A percentile compares a stretch with the other conserved stretches of the same genome.
Evolutionary conservation across 148 eudicot genomes (phyloP).

Genomic region (Oxyria digyna): DNA sequence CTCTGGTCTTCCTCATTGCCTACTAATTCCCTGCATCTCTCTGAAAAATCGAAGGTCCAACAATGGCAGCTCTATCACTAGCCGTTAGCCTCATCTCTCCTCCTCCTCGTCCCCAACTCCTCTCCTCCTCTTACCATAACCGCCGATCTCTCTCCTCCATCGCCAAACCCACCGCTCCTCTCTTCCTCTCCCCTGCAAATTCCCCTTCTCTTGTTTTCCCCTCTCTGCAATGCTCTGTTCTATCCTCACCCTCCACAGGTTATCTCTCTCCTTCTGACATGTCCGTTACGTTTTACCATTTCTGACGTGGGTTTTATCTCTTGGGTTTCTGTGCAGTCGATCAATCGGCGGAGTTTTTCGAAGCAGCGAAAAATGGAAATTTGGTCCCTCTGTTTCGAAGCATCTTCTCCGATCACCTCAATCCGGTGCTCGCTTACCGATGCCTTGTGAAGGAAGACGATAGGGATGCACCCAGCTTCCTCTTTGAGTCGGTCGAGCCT

Average conservation of each 20-base stretch:
- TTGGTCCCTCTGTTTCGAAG: conserved; percentile 63
- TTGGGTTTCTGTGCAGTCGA: background rate
- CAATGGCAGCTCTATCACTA: conserved; percentile 1
- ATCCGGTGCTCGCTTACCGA: conserved; percentile 93
- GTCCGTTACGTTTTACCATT: background rate
- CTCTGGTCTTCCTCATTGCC: too few species aligned
- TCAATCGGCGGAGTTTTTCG: conserved; percentile 34
- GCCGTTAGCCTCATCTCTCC: background rate
- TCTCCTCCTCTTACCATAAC: background rate
- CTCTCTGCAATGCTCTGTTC: conserved; percentile 25
- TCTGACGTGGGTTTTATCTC: background rate
- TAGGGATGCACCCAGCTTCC: conserved; percentile 87
- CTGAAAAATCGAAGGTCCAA: background rate
- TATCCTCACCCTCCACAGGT: conserved; percentile 26
- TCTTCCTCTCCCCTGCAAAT: conserved; percentile 7
- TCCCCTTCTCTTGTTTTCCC: conserved; percentile 12
- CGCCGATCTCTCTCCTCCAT: conserved; percentile 9
- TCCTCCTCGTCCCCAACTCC: background rate
- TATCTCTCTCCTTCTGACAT: background rate
- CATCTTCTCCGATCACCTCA: conserved; percentile 84
- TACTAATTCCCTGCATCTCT: background rate
- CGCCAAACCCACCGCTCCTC: conserved; percentile 7
- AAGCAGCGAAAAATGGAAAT: conserved; percentile 76
- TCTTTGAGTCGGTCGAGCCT: conserved; percentile 85
- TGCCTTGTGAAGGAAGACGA: conserved; percentile 92